Percentiles rank a stretch among this genome's conserved stretches.
phyloP scores from a whole-genome alignment of 192 early-diverging fungal species.

The Coemansia sp. region DNA sequence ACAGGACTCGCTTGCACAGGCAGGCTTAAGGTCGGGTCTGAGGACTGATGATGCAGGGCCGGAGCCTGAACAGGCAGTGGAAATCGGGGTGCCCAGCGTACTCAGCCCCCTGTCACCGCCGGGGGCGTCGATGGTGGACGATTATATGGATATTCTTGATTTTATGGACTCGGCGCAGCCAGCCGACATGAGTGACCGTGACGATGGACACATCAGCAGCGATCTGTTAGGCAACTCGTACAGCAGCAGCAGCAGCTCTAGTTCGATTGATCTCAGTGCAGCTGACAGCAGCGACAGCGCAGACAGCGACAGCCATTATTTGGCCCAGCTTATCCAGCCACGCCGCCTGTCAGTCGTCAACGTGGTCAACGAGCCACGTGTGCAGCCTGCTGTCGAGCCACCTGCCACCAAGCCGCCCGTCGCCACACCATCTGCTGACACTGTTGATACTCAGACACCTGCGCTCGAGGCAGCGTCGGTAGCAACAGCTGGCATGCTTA shows the following conservation, averaged over 20 bases:
- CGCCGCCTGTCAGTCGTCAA: slow-evolving; percentile 22
- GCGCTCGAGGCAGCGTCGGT: neutral
- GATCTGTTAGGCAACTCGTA: slow-evolving; percentile 38
- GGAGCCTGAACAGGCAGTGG: neutral
- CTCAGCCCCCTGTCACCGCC: slow-evolving; percentile 5
- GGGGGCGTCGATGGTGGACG: slow-evolving; percentile 21
- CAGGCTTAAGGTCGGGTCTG: neutral
- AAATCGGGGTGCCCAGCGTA: neutral
- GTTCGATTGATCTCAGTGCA: slow-evolving; percentile 26
- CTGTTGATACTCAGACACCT: neutral
- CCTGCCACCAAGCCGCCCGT: neutral
- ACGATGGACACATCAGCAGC: slow-evolving; percentile 54
- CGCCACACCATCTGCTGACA: neutral
- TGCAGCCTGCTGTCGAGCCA: neutral
- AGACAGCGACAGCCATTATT: slow-evolving; percentile 41
- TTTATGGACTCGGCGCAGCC: slow-evolving; percentile 28
- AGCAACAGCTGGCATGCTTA: slow-evolving; percentile 2
- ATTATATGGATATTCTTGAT: slow-evolving; percentile 48
- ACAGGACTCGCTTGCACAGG: slow-evolving; percentile 1
- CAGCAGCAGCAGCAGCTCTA: slow-evolving; percentile 13
- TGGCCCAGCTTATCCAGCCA: slow-evolving; percentile 21
- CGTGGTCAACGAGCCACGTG: slow-evolving; percentile 9
- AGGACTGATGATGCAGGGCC: neutral
- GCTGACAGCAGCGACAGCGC: slow-evolving; percentile 24
- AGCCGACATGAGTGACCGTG: slow-evolving; percentile 4